Percentiles rank a stretch among this genome's conserved stretches.
Evolutionary conservation across 1,284 basidiomycete species (phyloP).

Genomic region (Serendipita sp.): DNA sequence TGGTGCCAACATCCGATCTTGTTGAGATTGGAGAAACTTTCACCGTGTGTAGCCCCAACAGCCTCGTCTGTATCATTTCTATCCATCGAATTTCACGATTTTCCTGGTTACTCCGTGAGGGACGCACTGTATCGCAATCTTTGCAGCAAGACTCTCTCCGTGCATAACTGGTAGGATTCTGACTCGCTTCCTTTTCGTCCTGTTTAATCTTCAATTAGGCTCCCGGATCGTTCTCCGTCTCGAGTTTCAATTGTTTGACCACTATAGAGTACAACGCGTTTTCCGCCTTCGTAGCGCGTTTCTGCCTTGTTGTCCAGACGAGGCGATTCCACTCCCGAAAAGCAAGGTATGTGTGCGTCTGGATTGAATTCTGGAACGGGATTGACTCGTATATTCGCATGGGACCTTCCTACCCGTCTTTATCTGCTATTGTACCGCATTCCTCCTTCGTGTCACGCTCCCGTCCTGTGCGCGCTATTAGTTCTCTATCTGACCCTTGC

Average conservation of each 20-base stretch:
- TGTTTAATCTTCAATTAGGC: no score
- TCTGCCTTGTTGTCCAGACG: constrained; percentile 4
- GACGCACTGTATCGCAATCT: no score
- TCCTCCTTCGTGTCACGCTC: not conserved
- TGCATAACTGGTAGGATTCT: no score
- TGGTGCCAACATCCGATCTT: no score
- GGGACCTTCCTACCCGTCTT: not conserved
- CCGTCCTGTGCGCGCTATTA: not conserved
- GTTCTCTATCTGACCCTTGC: constrained; percentile 5
- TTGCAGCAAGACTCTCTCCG: no score
- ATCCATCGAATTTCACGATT: no score
- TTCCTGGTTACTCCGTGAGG: no score
- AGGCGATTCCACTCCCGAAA: not conserved
- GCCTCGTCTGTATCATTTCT: no score
- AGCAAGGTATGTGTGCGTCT: constrained; percentile 6
- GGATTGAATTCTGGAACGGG: not conserved
- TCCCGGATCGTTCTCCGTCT: not conserved
- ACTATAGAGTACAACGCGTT: not conserved
- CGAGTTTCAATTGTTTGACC: not conserved
- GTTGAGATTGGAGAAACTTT: no score
- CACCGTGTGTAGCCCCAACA: no score
- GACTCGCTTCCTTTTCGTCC: no score
- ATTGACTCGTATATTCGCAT: not conserved
- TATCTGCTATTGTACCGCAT: not conserved
- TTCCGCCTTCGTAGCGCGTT: constrained; percentile 3